phyloP scores from a whole-genome alignment of 768 basidiomycete species.

The Nevesoporus exiguus region DNA sequence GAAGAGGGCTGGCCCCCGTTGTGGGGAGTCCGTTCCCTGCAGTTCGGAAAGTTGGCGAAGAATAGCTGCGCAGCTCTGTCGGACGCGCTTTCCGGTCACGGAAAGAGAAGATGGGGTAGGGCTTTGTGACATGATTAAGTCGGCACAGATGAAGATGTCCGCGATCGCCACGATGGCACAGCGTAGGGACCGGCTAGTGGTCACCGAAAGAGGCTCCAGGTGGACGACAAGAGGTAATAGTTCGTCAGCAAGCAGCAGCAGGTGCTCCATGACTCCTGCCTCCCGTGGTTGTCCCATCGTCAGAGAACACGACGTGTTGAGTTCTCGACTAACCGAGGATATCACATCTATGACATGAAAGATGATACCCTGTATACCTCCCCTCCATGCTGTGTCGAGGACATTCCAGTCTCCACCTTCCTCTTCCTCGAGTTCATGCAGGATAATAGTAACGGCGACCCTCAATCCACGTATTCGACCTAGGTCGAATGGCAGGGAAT shows the following conservation, averaged over 20 bases:
- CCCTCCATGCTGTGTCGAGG: conserved; percentile 58
- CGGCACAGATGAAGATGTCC: conserved; percentile 56
- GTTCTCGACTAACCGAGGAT: conserved; percentile 46
- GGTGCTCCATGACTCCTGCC: conserved; percentile 45
- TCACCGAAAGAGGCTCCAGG: conserved; percentile 45
- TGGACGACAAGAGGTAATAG: conserved; percentile 48
- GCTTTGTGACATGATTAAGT: conserved; percentile 41
- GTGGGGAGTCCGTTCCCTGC: conserved; percentile 33
- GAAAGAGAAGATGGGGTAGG: conserved; percentile 27
- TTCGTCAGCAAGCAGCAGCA: conserved; percentile 55
- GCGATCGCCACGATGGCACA: conserved; percentile 41
- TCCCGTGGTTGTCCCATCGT: conserved; percentile 34
- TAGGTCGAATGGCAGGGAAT: conserved; percentile 37
- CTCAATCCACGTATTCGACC: conserved; percentile 57
- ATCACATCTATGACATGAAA: conserved; percentile 55
- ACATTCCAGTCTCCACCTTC: conserved; percentile 54
- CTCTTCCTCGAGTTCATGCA: conserved; percentile 47
- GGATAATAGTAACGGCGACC: conserved; percentile 57
- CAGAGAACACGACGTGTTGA: conserved; percentile 51
- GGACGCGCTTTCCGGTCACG: conserved; percentile 36
- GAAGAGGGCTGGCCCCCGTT: conserved; percentile 46
- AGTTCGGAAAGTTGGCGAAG: conserved; percentile 37
- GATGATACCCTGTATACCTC: conserved; percentile 53
- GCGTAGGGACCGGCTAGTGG: conserved; percentile 50
- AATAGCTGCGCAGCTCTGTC: conserved; percentile 50